Percentiles rank a stretch among this genome's conserved stretches.
phyloP scores from a whole-genome alignment of 1,284 basidiomycete species.

The Rhodotorula sp. region DNA sequence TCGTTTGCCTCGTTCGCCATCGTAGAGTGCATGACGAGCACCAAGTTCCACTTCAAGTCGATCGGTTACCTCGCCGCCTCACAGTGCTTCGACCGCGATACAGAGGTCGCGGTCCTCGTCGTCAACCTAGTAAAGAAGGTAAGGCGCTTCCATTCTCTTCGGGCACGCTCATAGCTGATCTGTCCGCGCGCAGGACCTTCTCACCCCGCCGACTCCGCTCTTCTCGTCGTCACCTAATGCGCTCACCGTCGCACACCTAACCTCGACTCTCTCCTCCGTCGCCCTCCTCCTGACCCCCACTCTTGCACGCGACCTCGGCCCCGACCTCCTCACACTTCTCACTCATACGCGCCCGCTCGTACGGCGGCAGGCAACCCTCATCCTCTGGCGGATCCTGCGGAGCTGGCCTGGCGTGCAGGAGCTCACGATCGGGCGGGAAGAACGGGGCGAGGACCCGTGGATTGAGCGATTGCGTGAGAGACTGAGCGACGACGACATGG shows the following conservation, averaged over 20 bases:
- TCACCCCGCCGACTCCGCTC: constrained; percentile 65
- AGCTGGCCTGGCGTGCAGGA: constrained; percentile 40
- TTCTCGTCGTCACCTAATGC: constrained; percentile 65
- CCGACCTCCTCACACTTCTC: constrained; percentile 83
- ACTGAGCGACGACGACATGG: constrained; percentile 78
- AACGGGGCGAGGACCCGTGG: constrained; percentile 52
- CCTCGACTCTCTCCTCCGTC: constrained; percentile 71
- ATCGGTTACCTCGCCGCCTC: constrained; percentile 93
- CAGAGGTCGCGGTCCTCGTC: constrained; percentile 95
- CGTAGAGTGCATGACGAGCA: constrained; percentile 95
- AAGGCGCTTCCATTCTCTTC: background rate
- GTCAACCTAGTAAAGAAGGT: constrained; percentile 98
- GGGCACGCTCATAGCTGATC: background rate
- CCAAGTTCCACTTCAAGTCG: constrained; percentile 86
- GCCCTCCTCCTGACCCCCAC: constrained; percentile 86
- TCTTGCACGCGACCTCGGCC: constrained; percentile 81
- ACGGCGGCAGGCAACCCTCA: constrained; percentile 42
- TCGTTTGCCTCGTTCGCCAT: constrained; percentile 88
- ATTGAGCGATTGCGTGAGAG: constrained; percentile 76
- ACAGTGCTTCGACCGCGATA: constrained; percentile 90
- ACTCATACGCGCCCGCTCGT: constrained; percentile 80
- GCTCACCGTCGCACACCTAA: constrained; percentile 39
- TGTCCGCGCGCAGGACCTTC: constrained; percentile 67
- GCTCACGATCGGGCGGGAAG: constrained; percentile 34
- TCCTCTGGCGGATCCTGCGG: constrained; percentile 41